Evolutionary conservation across 139 green algal genomes (phyloP), one percentile per base, ranked within the genome.

Genomic region (Volvox africanus): DNA sequence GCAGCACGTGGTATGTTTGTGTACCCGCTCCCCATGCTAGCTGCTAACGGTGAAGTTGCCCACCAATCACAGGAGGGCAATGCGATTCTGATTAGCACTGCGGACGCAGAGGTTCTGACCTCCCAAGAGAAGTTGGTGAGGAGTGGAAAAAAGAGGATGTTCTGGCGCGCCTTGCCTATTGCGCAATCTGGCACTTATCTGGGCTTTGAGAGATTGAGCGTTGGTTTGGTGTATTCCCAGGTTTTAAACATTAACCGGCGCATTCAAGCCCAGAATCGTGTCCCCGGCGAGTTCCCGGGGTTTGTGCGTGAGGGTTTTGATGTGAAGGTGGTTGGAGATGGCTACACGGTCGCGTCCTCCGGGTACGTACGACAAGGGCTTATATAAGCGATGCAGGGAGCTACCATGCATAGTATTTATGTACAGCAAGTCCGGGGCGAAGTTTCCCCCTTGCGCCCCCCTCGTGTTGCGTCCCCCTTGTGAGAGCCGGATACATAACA

Each of bases 301-400:
- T 99, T 99, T 88, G 92, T 99, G 13, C 92, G 97, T 13, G 93
- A 98, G 82, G 98, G 98, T 28, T 99, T 98, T 91, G 93, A 99
- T 77, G 96, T 99, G 89, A 96, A 94, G 32, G 89, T 97, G 9
- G 77, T 97, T 1, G 95, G 93, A 0, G 95, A 98, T 16, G 94
- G 93, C 5, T 98, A 95, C 82, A 50, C 22, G 14, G 80, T 92
- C 37, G 89, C 94, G 17, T 14, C 78, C 0, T 80, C 92, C 28
- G 95, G 94, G 94, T 95, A 79, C 71, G 71, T 79, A 30, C 18
- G 11, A 55, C 44, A 55, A 55, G 5, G 44, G 44, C 44, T 55
- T 55, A 14, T 55, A 55, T 14, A 14, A 9, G 44, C 44, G 44
- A 55, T 55, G 44, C 9, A 55, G 44, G 44, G 44, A 55, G 44